Percentiles rank a stretch among this genome's conserved stretches.
phyloP scores from a whole-genome alignment of 495 filamentous ascomycete species.

The Trichoderma asperelloides region DNA sequence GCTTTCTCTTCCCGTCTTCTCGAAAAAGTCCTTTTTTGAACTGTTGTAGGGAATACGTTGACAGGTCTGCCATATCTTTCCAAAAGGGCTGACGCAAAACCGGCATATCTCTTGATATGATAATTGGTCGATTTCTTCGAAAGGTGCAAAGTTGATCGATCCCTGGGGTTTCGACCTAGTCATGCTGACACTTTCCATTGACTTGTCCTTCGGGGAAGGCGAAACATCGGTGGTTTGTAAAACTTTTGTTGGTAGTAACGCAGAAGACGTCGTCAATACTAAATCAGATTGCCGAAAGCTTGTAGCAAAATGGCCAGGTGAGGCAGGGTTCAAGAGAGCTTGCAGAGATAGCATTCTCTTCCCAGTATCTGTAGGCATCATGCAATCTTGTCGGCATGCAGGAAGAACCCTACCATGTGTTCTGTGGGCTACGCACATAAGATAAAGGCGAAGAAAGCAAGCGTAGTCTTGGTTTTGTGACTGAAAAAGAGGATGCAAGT shows the following conservation, averaged over 20 bases:
- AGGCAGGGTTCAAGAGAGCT: slow-evolving; percentile 53
- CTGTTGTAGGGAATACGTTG: slow-evolving; percentile 89
- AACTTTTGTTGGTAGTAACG: background rate
- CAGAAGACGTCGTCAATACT: background rate
- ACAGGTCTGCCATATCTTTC: slow-evolving; percentile 56
- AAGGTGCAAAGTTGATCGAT: slow-evolving; percentile 57
- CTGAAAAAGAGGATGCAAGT: background rate
- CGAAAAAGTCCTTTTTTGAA: slow-evolving; percentile 77
- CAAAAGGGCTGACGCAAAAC: slow-evolving; percentile 59
- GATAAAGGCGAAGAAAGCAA: background rate
- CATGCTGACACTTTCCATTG: slow-evolving; percentile 47
- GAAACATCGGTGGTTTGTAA: background rate
- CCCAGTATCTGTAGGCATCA: background rate
- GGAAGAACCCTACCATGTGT: background rate
- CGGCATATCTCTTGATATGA: slow-evolving; percentile 45
- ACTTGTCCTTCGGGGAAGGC: slow-evolving; percentile 12
- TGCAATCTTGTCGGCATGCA: background rate
- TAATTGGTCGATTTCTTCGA: slow-evolving; percentile 49
- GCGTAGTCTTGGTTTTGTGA: background rate
- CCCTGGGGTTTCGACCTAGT: slow-evolving; percentile 50
- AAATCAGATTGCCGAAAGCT: background rate
- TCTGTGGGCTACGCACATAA: background rate
- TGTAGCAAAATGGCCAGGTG: slow-evolving; percentile 22
- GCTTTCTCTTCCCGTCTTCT: slow-evolving; percentile 74
- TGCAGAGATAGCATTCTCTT: slow-evolving; percentile 43